A percentile compares a stretch with the other conserved stretches of the same genome.
Conservation (phyloP, 768 basidiomycete species). For the Termitomyces sp. region DNA sequence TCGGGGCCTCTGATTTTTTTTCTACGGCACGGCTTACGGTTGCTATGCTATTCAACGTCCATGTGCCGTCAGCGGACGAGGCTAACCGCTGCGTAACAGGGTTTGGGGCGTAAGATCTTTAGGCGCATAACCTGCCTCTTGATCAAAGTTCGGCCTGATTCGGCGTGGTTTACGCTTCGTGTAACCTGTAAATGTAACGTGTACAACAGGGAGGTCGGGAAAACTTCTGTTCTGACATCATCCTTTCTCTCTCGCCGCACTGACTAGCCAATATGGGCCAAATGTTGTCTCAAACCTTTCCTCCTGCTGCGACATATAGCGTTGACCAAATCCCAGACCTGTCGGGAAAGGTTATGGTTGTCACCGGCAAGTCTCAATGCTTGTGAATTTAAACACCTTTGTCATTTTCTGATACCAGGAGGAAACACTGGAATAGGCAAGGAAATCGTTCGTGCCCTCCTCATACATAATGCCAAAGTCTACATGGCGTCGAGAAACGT, state of each 20-base stretch:
- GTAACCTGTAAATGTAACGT: no score
- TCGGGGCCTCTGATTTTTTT: no score
- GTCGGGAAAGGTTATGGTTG: slow-evolving; percentile 30
- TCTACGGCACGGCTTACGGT: no score
- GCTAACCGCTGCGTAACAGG: no score
- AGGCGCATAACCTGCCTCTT: no score
- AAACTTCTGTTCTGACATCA: not conserved
- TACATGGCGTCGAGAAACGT: slow-evolving; percentile 36
- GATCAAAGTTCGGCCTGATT: not conserved
- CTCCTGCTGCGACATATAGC: slow-evolving; percentile 21
- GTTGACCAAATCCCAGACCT: slow-evolving; percentile 31
- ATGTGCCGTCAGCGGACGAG: no score
- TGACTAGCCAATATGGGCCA: slow-evolving; percentile 3
- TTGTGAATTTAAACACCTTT: not conserved
- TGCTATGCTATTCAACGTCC: no score
- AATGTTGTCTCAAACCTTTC: slow-evolving; percentile 10
- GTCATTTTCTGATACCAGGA: slow-evolving; percentile 17
- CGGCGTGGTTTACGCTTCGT: not conserved
- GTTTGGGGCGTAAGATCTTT: no score
- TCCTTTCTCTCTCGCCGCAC: not conserved
- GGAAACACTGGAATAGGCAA: slow-evolving; percentile 38
- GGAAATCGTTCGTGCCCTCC: slow-evolving; percentile 28
- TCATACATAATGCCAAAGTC: slow-evolving; percentile 34
- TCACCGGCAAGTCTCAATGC: slow-evolving; percentile 20
- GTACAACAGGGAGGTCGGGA: not conserved